phyloP scores from a whole-genome alignment of 2,329 filamentous ascomycete genomes.

The Colletotrichum sp. region DNA sequence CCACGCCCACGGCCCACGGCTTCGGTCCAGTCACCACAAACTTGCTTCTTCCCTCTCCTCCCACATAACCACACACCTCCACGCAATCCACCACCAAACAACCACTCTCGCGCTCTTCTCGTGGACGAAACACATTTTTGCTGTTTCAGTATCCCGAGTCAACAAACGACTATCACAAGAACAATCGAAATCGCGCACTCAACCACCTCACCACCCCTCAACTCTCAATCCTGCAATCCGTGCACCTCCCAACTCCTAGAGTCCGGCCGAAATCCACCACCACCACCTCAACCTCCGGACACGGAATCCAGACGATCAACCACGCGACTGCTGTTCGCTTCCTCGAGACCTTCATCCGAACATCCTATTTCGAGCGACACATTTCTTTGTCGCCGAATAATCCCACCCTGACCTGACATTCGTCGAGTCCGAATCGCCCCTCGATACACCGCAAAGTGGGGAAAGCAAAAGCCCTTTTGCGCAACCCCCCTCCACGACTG shows the following conservation, averaged over 20 bases:
- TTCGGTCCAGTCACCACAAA: slow-evolving; percentile 5
- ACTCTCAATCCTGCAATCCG: not conserved
- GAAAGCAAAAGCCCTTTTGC: slow-evolving; percentile 19
- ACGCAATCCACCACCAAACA: not conserved
- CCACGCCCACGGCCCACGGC: not conserved
- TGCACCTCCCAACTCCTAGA: slow-evolving; percentile 1
- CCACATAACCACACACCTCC: slow-evolving; percentile 6
- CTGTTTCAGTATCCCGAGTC: slow-evolving; percentile 18
- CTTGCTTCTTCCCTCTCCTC: slow-evolving; percentile 19
- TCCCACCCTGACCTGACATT: not conserved
- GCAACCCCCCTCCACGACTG: slow-evolving; percentile 6
- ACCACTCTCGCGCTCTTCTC: slow-evolving; percentile 16
- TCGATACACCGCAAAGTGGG: slow-evolving; percentile 19
- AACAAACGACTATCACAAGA: slow-evolving; percentile 1
- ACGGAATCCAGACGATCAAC: slow-evolving; percentile 7
- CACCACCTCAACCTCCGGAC: not conserved
- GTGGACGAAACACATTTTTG: slow-evolving; percentile 20
- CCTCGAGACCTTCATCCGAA: not conserved
- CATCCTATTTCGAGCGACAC: not conserved
- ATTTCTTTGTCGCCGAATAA: not conserved
- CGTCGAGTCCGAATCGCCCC: slow-evolving; percentile 12
- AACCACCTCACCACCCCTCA: not conserved
- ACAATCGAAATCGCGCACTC: slow-evolving; percentile 1
- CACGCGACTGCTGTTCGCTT: not conserved
- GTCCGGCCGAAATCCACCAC: not conserved